These are phyloP conservation scores for Quercus lobata DNA, from an alignment of 331 rosid genomes.

Conservation along the genomic window DNA sequence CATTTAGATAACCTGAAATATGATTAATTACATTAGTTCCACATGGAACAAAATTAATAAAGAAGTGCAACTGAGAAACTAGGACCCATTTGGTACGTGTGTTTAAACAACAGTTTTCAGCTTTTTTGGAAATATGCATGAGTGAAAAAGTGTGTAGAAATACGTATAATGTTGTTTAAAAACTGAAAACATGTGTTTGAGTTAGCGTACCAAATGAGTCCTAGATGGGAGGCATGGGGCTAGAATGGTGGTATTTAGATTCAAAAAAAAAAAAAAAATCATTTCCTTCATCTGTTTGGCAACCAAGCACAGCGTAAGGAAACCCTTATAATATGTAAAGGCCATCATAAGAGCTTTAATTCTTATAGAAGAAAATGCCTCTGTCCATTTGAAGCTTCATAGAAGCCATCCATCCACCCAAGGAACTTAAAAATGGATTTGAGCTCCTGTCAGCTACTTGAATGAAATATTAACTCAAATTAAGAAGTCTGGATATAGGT, in stretches of 20 bases:
- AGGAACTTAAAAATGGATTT: background rate
- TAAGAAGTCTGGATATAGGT: background rate
- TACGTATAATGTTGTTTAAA: too few relatives aligned
- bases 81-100: too few relatives aligned
- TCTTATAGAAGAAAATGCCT: background rate
- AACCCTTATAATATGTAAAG: background rate
- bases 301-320: background rate
- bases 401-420: background rate
- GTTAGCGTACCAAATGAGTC: too few relatives aligned
- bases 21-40: background rate
- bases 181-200: too few relatives aligned
- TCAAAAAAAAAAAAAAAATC: background rate
- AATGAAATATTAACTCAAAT: background rate
- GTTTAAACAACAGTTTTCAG: too few relatives aligned
- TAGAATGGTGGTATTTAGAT: background rate
- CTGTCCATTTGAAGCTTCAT: background rate
- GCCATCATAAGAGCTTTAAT: background rate
- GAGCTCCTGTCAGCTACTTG: background rate
- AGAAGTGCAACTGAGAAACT: background rate
- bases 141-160: too few relatives aligned
- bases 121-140: too few relatives aligned
- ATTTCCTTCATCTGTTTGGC: background rate
- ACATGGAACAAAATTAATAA: background rate
- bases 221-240: background rate
- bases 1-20: background rate